Conservation (phyloP, 345 rosid genomes). For the Pugionium cornutum region DNA sequence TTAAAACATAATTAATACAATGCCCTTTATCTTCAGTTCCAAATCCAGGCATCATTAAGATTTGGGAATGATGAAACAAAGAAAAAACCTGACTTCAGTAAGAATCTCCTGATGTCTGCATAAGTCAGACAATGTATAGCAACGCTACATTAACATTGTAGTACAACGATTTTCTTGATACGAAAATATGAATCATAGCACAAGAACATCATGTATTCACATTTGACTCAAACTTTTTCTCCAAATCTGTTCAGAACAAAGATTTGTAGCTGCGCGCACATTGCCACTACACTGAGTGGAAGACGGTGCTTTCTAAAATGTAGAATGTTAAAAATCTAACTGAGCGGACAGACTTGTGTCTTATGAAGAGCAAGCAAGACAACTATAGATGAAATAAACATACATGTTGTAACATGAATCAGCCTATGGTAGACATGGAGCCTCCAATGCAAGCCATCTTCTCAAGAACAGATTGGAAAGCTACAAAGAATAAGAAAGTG, state of each 20-base stretch:
- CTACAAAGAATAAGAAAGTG: slow-evolving; percentile 10
- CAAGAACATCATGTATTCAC: slow-evolving; percentile 11
- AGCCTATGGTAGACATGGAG: slow-evolving; percentile 9
- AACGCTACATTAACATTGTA: slow-evolving; percentile 14
- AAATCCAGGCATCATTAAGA: slow-evolving; percentile 11
- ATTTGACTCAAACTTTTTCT: background rate
- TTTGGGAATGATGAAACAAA: slow-evolving; percentile 32
- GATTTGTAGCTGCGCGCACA: slow-evolving; percentile 6
- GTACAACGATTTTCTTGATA: slow-evolving; percentile 1
- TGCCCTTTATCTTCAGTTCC: slow-evolving; percentile 6
- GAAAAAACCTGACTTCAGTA: background rate
- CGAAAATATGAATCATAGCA: slow-evolving; percentile 5
- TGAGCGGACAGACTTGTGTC: slow-evolving; percentile 2
- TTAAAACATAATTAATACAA: slow-evolving; percentile 15
- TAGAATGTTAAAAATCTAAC: background rate
- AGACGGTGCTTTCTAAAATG: background rate
- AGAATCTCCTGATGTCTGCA: slow-evolving; percentile 29
- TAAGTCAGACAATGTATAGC: slow-evolving; percentile 1
- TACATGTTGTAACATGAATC: background rate
- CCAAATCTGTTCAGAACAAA: slow-evolving; percentile 4
- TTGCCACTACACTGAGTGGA: background rate
- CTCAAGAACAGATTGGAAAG: slow-evolving; percentile 1
- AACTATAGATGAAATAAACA: background rate
- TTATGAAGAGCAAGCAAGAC: slow-evolving; percentile 10
- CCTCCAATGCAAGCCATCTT: slow-evolving; percentile 2